Evolutionary conservation across 306 rosid species (phyloP).

Genomic region (Casuarina cunninghamiana): DNA sequence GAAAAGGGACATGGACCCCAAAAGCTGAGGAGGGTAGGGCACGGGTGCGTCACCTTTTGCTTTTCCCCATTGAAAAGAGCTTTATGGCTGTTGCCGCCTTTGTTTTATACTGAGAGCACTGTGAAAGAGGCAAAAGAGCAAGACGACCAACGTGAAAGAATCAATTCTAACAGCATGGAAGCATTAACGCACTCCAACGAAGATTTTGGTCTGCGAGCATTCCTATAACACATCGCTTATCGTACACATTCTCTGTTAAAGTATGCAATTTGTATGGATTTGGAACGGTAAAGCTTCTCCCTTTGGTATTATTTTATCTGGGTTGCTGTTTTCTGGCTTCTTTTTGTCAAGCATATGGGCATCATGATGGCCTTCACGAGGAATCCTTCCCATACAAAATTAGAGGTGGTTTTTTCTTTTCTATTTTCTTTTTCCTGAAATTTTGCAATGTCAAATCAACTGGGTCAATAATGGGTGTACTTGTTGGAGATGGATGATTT

Average conservation of each 20-base stretch:
- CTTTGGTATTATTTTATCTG: not conserved
- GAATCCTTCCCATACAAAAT: not conserved
- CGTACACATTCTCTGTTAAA: not conserved
- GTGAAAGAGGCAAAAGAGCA: not conserved
- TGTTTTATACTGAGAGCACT: not conserved
- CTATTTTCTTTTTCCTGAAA: not conserved
- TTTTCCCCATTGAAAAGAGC: constrained; percentile 39
- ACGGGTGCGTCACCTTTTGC: constrained; percentile 45
- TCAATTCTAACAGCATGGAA: constrained; percentile 48
- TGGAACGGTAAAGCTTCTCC: not conserved
- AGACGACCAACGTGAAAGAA: constrained; percentile 42
- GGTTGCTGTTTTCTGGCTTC: not conserved
- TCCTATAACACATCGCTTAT: constrained; percentile 24
- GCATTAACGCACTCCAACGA: constrained; percentile 71
- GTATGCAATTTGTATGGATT: not conserved
- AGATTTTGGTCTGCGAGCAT: constrained; percentile 49
- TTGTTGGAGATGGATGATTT: not conserved
- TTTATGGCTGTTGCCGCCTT: constrained; percentile 21
- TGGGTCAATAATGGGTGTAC: not conserved
- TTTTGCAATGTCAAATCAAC: not conserved
- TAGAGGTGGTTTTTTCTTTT: not conserved
- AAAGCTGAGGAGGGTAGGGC: constrained; percentile 37
- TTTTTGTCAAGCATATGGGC: not conserved
- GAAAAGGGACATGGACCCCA: constrained; percentile 16
- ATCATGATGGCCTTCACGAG: not conserved